These are phyloP conservation scores for Taxillus chinensis DNA, from an alignment of 164 flowering plant species.

Conservation along the genomic window DNA sequence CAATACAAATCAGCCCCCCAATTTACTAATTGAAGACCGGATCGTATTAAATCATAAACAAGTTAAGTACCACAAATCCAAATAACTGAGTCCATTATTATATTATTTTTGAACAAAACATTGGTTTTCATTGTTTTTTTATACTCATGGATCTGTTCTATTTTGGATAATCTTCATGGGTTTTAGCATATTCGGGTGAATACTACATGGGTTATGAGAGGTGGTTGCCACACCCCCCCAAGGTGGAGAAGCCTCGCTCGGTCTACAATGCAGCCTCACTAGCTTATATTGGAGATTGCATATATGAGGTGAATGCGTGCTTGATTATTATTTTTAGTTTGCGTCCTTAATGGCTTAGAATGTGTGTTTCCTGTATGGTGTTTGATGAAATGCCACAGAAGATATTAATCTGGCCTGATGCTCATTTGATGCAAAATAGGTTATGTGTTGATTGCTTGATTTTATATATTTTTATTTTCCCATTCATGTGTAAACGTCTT, in stretches of 20 bases:
- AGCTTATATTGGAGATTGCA: constrained; percentile 81
- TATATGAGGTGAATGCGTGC: constrained; percentile 54
- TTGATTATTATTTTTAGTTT: background rate
- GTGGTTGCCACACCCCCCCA: constrained; percentile 75
- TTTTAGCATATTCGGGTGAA: constrained; percentile 19
- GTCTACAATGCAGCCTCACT: constrained; percentile 67
- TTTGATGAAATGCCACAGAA: background rate
- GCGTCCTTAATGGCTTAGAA: background rate
- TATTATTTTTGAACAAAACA: no score
- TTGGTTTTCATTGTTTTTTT: background rate
- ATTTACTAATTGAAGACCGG: no score
- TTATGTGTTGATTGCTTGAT: no score
- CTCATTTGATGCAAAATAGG: no score
- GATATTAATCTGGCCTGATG: background rate
- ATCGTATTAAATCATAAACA: no score
- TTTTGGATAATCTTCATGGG: constrained; percentile 7
- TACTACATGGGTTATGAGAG: constrained; percentile 61
- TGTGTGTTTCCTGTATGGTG: background rate
- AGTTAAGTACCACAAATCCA: no score
- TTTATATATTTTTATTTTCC: no score
- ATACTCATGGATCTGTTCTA: background rate
- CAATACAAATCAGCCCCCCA: no score
- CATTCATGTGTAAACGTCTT: no score
- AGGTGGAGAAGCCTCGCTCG: constrained; percentile 71
- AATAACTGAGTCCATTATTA: no score